Evolutionary conservation across 2,329 filamentous ascomycete genomes (phyloP).

Genomic region (Aspergillus nomiae): DNA sequence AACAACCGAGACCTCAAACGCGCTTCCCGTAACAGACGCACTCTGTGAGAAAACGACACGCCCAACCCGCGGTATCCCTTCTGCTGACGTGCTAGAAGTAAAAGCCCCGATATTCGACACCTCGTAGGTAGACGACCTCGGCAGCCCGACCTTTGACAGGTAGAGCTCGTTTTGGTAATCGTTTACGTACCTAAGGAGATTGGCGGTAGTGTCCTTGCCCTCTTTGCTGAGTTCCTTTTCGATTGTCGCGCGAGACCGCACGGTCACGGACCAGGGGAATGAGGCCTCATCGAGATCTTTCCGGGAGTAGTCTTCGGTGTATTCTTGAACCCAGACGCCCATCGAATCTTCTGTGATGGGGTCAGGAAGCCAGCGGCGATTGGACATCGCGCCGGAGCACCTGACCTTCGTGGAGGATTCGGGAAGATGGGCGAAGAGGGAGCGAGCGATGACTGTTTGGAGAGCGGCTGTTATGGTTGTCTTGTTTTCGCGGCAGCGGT

Average conservation of each 20-base stretch:
- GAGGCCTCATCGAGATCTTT: conserved; percentile 10
- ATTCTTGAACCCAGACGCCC: conserved; percentile 41
- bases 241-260: conserved; percentile 33
- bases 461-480: conserved; percentile 47
- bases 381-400: conserved; percentile 40
- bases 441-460: conserved; percentile 41
- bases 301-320: conserved; percentile 32
- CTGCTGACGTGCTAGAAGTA: conserved; percentile 10
- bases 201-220: conserved; percentile 37
- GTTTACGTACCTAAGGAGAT: conserved; percentile 44
- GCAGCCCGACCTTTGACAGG: conserved; percentile 40
- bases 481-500: conserved; percentile 37
- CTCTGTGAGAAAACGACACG: conserved; percentile 51
- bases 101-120: conserved; percentile 51
- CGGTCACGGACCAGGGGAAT: conserved; percentile 39
- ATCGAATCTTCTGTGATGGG: conserved; percentile 39
- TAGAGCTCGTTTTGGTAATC: conserved; percentile 42
- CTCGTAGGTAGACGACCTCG: conserved; percentile 43
- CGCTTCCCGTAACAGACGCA: conserved; percentile 39
- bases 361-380: conserved; percentile 39
- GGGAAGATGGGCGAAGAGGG: conserved; percentile 38
- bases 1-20: conserved; percentile 42
- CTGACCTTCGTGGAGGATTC: conserved; percentile 32
- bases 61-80: conserved; percentile 32
- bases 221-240: conserved; percentile 26